phyloP scores from a whole-genome alignment of 768 basidiomycete species.

The Galerina sulciceps region DNA sequence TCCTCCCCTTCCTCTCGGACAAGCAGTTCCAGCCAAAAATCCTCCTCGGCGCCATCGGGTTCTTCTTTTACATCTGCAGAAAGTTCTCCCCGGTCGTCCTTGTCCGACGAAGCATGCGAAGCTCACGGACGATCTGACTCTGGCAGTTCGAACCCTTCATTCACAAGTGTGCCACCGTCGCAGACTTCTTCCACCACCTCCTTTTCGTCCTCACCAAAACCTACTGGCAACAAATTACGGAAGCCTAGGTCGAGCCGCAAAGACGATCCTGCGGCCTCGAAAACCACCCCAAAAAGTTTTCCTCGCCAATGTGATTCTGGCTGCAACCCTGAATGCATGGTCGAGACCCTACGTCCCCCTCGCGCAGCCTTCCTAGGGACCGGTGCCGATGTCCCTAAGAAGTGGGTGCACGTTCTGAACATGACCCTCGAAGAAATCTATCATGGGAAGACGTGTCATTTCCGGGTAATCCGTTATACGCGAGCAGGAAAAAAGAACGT shows the following conservation, averaged over 20 bases:
- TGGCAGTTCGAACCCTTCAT: conserved; percentile 9
- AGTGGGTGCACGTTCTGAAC: conserved; percentile 50
- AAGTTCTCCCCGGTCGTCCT: conserved; percentile 14
- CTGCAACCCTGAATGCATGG: conserved; percentile 18
- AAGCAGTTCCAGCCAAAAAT: conserved; percentile 10
- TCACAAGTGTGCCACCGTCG: conserved; percentile 4
- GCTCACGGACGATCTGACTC: conserved; percentile 9
- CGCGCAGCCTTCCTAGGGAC: conserved; percentile 22
- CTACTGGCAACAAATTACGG: conserved; percentile 28
- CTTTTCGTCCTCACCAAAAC: conserved; percentile 14
- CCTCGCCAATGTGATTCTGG: conserved; percentile 8
- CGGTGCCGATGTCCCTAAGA: conserved; percentile 33
- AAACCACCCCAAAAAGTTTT: conserved; percentile 20
- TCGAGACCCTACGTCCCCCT: conserved; percentile 23
- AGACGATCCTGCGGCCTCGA: conserved; percentile 13
- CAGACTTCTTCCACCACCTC: not conserved
- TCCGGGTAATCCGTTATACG: conserved; percentile 56
- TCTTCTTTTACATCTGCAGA: conserved; percentile 9
- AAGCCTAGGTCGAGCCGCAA: conserved; percentile 22
- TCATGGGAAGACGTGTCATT: conserved; percentile 51
- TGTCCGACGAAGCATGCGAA: conserved; percentile 6
- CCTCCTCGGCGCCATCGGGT: conserved; percentile 8
- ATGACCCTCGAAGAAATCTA: conserved; percentile 63
- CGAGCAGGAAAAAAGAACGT: conserved; percentile 47
- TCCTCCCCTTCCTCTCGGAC: conserved; percentile 13